Conservation (phyloP, 163 green algal species). For the Scenedesmus sp. region DNA sequence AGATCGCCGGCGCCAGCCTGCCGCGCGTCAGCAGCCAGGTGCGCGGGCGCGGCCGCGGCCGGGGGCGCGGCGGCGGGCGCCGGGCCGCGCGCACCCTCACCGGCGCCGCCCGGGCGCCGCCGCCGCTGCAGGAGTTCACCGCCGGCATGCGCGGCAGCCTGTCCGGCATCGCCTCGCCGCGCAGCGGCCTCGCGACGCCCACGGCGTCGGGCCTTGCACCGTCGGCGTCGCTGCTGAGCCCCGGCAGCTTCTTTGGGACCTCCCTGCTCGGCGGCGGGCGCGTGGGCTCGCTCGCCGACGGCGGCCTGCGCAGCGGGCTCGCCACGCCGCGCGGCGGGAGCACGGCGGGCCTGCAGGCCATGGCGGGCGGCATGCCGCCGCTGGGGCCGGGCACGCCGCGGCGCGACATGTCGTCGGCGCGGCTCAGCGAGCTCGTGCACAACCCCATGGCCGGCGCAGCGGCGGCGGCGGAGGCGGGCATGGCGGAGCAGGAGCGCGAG, state of each 20-base stretch:
- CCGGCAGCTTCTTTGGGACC: slow-evolving; percentile 34
- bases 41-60: not conserved
- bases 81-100: too few species aligned
- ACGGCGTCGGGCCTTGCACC: not conserved
- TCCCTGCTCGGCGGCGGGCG: not conserved
- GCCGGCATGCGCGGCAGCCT: not conserved
- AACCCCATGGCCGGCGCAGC: slow-evolving; percentile 37
- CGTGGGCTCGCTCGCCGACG: not conserved
- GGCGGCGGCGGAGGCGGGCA: slow-evolving; percentile 14
- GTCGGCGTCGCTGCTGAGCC: slow-evolving; percentile 4
- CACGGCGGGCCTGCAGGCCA: too few species aligned
- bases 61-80: not conserved
- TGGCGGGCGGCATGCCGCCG: not conserved
- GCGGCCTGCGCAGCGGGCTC: not conserved
- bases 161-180: slow-evolving; percentile 1
- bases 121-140: not conserved
- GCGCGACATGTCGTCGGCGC: slow-evolving; percentile 10
- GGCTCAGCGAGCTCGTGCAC: slow-evolving; percentile 29
- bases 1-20: slow-evolving; percentile 38
- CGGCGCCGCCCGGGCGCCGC: too few species aligned
- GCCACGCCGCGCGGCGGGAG: too few species aligned
- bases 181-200: slow-evolving; percentile 18
- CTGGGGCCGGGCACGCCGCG: not conserved
- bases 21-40: slow-evolving; percentile 24
- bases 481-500: slow-evolving; percentile 17